Conservation (phyloP, 164 flowering plant species). For the Nymphaea colorata region DNA sequence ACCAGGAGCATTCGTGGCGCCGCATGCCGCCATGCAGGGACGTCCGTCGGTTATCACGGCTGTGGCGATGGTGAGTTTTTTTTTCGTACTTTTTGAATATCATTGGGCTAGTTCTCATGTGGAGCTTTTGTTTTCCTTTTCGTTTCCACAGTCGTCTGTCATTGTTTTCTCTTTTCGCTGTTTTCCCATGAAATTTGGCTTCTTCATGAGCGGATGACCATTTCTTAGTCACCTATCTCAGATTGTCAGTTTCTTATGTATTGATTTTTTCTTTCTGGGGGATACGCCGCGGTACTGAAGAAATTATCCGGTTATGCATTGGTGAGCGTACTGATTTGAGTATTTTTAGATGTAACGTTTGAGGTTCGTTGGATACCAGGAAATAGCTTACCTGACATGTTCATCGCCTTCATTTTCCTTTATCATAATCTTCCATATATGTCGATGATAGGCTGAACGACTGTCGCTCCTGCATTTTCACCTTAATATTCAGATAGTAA, state of each 20-base stretch:
- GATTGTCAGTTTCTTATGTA: background rate
- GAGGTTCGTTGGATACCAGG: no score
- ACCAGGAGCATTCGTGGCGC: slow-evolving; percentile 5
- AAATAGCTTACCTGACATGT: no score
- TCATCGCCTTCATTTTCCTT: no score
- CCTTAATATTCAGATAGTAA: no score
- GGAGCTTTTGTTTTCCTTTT: background rate
- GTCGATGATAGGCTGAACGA: no score
- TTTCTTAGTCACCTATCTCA: background rate
- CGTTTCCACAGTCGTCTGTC: background rate
- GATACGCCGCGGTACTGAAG: no score
- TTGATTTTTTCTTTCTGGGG: background rate
- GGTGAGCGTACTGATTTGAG: no score
- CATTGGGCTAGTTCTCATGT: background rate
- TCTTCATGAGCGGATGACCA: background rate
- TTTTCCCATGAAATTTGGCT: no score
- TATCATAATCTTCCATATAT: no score
- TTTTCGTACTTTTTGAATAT: background rate
- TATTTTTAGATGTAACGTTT: no score
- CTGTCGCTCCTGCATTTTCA: no score
- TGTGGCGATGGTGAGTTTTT: slow-evolving; percentile 46
- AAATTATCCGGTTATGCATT: no score
- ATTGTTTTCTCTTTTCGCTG: background rate
- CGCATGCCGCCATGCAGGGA: slow-evolving; percentile 10
- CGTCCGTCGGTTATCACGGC: slow-evolving; percentile 31